Base-by-base conservation (phyloP, 169 alveolate genomes). In the Theileria annulata region DNA sequence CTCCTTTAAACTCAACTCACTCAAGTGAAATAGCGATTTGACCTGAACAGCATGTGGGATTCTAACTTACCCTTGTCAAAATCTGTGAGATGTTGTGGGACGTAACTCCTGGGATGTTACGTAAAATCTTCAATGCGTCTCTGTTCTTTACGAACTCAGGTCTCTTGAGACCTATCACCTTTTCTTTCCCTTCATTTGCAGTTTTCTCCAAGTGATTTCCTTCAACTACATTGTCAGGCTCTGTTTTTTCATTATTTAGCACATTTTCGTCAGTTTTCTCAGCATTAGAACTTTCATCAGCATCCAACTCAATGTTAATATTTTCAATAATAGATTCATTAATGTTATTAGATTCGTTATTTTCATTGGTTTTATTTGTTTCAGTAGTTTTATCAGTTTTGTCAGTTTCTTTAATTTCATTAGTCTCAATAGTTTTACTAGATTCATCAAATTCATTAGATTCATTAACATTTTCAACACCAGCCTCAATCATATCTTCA, bases 51-150 rank as follows among this genome's bases (percentile, higher is more conserved):
- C 12, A 27, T 23, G 2, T 23, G 54, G 0, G 0, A 68, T 28
- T 0, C 0, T 9, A 4, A 5, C 62, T 25, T 15, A 75, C 82
- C 37, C 77, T 82, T 23, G 82, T 60, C 54, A 82, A 76, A 2
- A 82, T 82, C 49, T 58, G 79, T n/a, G 80, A 25, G 17, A 82
- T n/a, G 77, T 82, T 82, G 30, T 82, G 79, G 27, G 84, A 66
- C 10, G 88, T 75, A 13, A 82, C 85, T 27, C 88, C 88, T 25
- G 88, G 88, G 10, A 82, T 82, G 35, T 62, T 82, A 30, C 88
- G 71, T 31, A 82, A 73, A 47, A 82, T 75, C 47, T 72, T 47
- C 60, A 82, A 56, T 17, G 88, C 88, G 28, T 82, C 88, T 49
- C 88, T 27, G 70, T 82, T 82, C 51, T 75, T 82, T 23, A 82